Evolutionary conservation across 306 rosid genomes (phyloP).

Genomic region (Inga leiocalycina): DNA sequence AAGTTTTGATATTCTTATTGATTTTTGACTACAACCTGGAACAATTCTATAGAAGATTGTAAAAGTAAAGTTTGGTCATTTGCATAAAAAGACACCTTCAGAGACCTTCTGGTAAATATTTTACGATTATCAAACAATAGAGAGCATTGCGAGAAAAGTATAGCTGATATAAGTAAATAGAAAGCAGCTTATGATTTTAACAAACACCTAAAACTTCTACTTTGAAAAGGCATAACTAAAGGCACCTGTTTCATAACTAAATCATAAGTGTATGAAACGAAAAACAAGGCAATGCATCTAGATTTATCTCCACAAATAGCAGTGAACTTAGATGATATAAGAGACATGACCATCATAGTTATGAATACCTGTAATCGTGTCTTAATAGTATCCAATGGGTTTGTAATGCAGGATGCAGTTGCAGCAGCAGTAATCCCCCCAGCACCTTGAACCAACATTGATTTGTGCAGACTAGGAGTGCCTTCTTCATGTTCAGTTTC

Average conservation of each 20-base stretch:
- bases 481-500: slow-evolving; percentile 42
- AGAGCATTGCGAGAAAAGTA: background rate
- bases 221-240: background rate
- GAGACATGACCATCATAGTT: slow-evolving; percentile 5
- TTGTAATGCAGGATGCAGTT: slow-evolving; percentile 81
- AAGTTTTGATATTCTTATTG: background rate
- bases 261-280: background rate
- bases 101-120: background rate
- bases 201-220: slow-evolving; percentile 20
- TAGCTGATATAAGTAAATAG: background rate
- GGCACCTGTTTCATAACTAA: background rate
- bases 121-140: background rate
- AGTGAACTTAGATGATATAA: slow-evolving; percentile 23
- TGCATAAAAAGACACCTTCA: background rate
- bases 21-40: background rate
- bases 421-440: slow-evolving; percentile 95
- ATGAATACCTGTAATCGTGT: slow-evolving; percentile 89
- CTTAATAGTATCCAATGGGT: slow-evolving; percentile 96
- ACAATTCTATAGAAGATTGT: background rate
- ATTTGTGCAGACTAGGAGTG: slow-evolving; percentile 56
- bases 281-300: slow-evolving; percentile 2
- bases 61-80: background rate
- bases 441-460: slow-evolving; percentile 76
- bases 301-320: slow-evolving; percentile 2
- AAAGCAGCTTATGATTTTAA: background rate